Percentiles rank a stretch among this genome's conserved stretches.
These are phyloP conservation scores for Pestalotiopsis sp. DNA, from an alignment of 2,329 filamentous ascomycete genomes.

Conservation along the genomic window DNA sequence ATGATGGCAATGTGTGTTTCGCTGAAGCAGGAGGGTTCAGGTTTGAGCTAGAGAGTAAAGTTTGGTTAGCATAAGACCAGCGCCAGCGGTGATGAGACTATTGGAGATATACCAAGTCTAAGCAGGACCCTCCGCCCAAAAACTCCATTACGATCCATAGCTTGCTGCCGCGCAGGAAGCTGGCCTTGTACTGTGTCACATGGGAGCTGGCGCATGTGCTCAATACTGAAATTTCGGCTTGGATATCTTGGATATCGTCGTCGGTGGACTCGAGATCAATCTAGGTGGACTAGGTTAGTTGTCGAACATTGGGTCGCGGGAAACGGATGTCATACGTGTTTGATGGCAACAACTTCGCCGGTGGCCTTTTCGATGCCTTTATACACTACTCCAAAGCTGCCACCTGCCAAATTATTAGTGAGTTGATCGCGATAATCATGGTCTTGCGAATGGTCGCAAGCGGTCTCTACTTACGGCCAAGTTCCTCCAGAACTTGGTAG, in stretches of 20 bases:
- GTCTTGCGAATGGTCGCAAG: not conserved
- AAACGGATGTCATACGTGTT: slow-evolving; percentile 69
- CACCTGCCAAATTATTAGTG: slow-evolving; percentile 56
- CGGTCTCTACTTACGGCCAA: slow-evolving; percentile 73
- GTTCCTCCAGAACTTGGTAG: slow-evolving; percentile 94
- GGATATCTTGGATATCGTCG: slow-evolving; percentile 97
- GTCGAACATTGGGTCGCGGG: not conserved
- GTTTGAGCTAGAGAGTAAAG: slow-evolving; percentile 70
- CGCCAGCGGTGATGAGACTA: not conserved
- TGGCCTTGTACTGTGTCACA: slow-evolving; percentile 95
- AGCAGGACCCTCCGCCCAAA: slow-evolving; percentile 89
- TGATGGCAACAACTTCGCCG: slow-evolving; percentile 93
- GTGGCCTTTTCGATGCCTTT: slow-evolving; percentile 91
- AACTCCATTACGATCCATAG: slow-evolving; percentile 99
- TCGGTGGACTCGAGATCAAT: slow-evolving; percentile 99
- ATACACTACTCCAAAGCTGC: slow-evolving; percentile 96
- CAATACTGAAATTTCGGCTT: slow-evolving; percentile 93
- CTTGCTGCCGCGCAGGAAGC: slow-evolving; percentile 94
- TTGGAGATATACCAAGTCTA: slow-evolving; percentile 73
- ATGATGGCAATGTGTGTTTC: slow-evolving; percentile 93
- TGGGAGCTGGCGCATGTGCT: slow-evolving; percentile 93
- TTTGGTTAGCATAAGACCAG: slow-evolving; percentile 30
- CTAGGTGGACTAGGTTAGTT: slow-evolving; percentile 45
- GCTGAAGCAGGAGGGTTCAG: slow-evolving; percentile 71
- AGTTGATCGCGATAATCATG: slow-evolving; percentile 2